phyloP scores from a whole-genome alignment of 2,329 filamentous ascomycete species.

The Didymella segeticola region DNA sequence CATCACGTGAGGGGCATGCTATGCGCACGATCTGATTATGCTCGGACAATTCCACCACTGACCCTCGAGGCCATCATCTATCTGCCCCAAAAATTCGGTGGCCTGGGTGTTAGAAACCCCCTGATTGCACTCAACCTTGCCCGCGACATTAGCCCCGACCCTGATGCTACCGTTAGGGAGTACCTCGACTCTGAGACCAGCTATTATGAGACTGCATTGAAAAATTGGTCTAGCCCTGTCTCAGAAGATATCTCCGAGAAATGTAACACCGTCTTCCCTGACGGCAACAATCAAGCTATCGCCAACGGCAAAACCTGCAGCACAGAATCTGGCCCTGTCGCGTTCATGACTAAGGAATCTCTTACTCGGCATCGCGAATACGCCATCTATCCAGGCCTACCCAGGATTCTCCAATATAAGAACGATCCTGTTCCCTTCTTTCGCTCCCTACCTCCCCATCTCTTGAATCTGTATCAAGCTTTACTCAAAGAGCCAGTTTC shows the following conservation, averaged over 20 bases:
- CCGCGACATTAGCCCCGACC: constrained; percentile 11
- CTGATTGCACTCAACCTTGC: constrained; percentile 33
- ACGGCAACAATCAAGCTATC: constrained; percentile 18
- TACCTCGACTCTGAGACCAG: constrained; percentile 27
- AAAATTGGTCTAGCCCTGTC: constrained; percentile 20
- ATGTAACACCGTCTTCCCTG: constrained; percentile 20
- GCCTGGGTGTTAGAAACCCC: constrained; percentile 41
- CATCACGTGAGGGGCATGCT: constrained; percentile 29
- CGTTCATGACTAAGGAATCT: constrained; percentile 23
- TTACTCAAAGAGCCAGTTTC: constrained; percentile 22
- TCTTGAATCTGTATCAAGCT: constrained; percentile 14
- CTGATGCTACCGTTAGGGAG: constrained; percentile 7
- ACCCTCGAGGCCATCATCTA: constrained; percentile 37
- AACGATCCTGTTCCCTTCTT: not conserved
- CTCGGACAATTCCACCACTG: constrained; percentile 2
- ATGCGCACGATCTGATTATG: constrained; percentile 3
- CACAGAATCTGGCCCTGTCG: not conserved
- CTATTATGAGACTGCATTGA: constrained; percentile 26
- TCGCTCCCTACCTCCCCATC: constrained; percentile 6
- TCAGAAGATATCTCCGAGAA: constrained; percentile 22
- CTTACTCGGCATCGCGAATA: constrained; percentile 27
- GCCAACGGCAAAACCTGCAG: constrained; percentile 11
- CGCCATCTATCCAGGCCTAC: constrained; percentile 6
- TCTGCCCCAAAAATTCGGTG: constrained; percentile 36
- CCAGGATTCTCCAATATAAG: not conserved